Base-by-base conservation (phyloP, 2,329 filamentous ascomycete genomes). In the Thielaviopsis musarum region DNA sequence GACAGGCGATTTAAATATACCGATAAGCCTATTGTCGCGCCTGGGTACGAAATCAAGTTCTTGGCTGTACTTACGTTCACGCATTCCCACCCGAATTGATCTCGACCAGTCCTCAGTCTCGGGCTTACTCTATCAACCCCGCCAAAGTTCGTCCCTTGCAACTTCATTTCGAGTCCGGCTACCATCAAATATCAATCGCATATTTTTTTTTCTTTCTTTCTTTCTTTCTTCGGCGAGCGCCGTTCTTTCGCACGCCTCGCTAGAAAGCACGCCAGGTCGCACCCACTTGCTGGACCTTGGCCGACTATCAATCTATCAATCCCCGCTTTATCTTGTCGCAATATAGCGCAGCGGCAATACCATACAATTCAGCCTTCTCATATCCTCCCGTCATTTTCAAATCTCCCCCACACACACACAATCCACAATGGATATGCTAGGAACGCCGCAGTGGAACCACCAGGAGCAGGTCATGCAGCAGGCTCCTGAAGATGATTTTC, bases 401-500 rank as follows among this genome's bases (percentile, higher is more conserved):
- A 34, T 17, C 9, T 19, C 30, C 24, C 26, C 10, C 17, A n/a
- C n/a, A n/a, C n/a, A n/a, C n/a, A n/a, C n/a, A n/a, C n/a, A n/a
- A 21, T 19, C 13, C 24, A 56, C 41, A 45, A 58, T 63, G 60
- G 48, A 59, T 15, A 63, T 62, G 61, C 56, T 62, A 24, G 54
- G 52, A 52, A 55, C 53, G 17, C 38, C 53, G 12, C 61, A 70
- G 63, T 84, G 81, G 81, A 76, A 77, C 64, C 73, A 74, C 56
- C 76, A 80, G 66, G 79, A 82, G 65, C 77, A 81, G 65, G 72
- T 73, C 61, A 72, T 82, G 69, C 71, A 76, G 28, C 68, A 74
- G 12, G 65, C 73, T 5, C 67, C 73, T 56, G 80, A 83, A 54
- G 81, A 84, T 67, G 81, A 83, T 48, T 83, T 84, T 66, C 76